These are phyloP conservation scores for Malassezia slooffiae DNA, from an alignment of 1,284 basidiomycete genomes.

Conservation along the genomic window DNA sequence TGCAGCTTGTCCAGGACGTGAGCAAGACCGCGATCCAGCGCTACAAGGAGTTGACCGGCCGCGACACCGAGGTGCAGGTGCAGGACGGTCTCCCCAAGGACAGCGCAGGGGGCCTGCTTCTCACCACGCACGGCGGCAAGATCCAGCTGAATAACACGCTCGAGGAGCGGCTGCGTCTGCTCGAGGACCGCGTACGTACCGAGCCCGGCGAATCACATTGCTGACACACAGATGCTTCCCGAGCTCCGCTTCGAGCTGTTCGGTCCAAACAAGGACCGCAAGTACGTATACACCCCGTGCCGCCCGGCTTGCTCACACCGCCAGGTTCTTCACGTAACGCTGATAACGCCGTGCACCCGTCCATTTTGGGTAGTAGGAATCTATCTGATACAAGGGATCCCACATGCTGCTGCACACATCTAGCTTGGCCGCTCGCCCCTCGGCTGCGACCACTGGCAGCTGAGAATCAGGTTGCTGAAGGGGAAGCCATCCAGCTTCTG, in stretches of 20 bases:
- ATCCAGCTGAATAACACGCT: slow-evolving; percentile 45
- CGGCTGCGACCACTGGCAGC: slow-evolving; percentile 65
- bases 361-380: too few relatives aligned
- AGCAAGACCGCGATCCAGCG: slow-evolving; percentile 56
- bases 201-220: background rate
- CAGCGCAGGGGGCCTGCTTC: slow-evolving; percentile 32
- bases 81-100: slow-evolving; percentile 62
- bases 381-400: too few relatives aligned
- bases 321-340: slow-evolving; percentile 12
- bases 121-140: slow-evolving; percentile 32
- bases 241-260: slow-evolving; percentile 43
- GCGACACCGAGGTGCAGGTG: slow-evolving; percentile 57
- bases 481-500: slow-evolving; percentile 81
- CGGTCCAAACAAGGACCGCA: slow-evolving; percentile 42
- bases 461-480: slow-evolving; percentile 77
- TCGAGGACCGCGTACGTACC: slow-evolving; percentile 31
- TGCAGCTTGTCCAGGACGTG: slow-evolving; percentile 51
- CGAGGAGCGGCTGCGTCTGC: slow-evolving; percentile 38
- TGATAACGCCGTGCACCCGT: too few relatives aligned
- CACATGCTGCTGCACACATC: background rate
- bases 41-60: slow-evolving; percentile 67
- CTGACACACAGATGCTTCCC: slow-evolving; percentile 32
- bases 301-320: background rate
- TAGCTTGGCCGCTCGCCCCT: slow-evolving; percentile 34
- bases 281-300: slow-evolving; percentile 24